These are phyloP conservation scores for Miscanthus lutarioriparius DNA, from an alignment of 176 grass and related monocot genomes.

Conservation along the genomic window DNA sequence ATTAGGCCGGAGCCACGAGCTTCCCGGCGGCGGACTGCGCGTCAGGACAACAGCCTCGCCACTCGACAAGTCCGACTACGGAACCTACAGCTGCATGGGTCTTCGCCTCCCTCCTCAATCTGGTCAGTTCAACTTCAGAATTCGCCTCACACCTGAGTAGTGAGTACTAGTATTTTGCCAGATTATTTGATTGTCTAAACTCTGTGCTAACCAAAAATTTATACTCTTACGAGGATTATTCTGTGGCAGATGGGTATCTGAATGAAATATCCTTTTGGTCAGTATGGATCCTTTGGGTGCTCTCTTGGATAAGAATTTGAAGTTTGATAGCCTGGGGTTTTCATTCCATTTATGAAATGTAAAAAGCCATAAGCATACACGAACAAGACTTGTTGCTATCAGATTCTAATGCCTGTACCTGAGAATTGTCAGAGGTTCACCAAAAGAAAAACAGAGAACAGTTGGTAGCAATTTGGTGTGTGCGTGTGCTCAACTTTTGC, in stretches of 20 bases:
- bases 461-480: neutral
- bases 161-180: too few relatives aligned
- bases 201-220: too few relatives aligned
- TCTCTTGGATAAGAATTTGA: neutral
- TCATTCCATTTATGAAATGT: conserved; percentile 18
- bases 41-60: too few relatives aligned
- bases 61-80: too few relatives aligned
- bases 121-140: too few relatives aligned
- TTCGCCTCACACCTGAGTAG: too few relatives aligned
- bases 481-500: neutral
- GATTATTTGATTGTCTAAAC: too few relatives aligned
- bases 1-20: too few relatives aligned
- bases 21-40: too few relatives aligned
- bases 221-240: too few relatives aligned
- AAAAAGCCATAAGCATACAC: conserved; percentile 25
- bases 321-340: conserved; percentile 9
- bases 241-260: neutral
- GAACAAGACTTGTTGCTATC: neutral
- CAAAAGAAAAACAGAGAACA: neutral
- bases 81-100: too few relatives aligned
- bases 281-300: conserved; percentile 16
- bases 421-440: neutral
- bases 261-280: conserved; percentile 1
- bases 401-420: neutral
- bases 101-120: too few relatives aligned